Evolutionary conservation across 441 rosid species (phyloP).

Genomic region (Omphalea diandra): DNA sequence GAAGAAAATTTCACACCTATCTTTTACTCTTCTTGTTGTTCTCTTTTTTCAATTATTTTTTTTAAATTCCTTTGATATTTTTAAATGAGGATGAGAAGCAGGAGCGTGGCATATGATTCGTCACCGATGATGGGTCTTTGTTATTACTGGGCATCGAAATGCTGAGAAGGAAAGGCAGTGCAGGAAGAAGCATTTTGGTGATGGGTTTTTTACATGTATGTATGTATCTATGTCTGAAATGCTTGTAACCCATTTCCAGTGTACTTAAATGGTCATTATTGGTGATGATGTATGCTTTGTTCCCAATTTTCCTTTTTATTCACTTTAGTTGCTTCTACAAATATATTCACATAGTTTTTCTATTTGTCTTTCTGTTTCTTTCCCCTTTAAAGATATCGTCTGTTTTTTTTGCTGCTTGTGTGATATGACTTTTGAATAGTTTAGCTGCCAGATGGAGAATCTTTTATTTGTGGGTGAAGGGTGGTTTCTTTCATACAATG

Average conservation of each 20-base stretch:
- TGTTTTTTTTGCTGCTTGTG: background rate
- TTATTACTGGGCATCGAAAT: slow-evolving; percentile 16
- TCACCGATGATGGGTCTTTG: background rate
- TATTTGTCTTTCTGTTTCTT: background rate
- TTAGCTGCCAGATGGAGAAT: background rate
- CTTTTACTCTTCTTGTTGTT: background rate
- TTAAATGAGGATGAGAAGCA: slow-evolving; percentile 15
- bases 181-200: slow-evolving; percentile 17
- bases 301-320: slow-evolving; percentile 25
- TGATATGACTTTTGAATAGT: background rate
- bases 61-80: background rate
- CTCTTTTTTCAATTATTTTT: background rate
- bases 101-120: slow-evolving; percentile 10
- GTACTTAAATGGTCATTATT: slow-evolving; percentile 9
- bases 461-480: background rate
- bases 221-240: background rate
- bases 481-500: background rate
- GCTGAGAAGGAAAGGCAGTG: slow-evolving; percentile 8
- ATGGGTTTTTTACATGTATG: slow-evolving; percentile 17
- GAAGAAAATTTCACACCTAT: background rate
- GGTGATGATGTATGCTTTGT: slow-evolving; percentile 31
- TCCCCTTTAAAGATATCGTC: background rate
- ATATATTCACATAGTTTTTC: slow-evolving; percentile 26
- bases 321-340: slow-evolving; percentile 27
- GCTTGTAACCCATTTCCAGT: slow-evolving; percentile 7